Evolutionary conservation across 192 early-diverging fungal species (phyloP), one percentile per base, ranked within the genome.

Genomic region (Coemansia asiatica): DNA sequence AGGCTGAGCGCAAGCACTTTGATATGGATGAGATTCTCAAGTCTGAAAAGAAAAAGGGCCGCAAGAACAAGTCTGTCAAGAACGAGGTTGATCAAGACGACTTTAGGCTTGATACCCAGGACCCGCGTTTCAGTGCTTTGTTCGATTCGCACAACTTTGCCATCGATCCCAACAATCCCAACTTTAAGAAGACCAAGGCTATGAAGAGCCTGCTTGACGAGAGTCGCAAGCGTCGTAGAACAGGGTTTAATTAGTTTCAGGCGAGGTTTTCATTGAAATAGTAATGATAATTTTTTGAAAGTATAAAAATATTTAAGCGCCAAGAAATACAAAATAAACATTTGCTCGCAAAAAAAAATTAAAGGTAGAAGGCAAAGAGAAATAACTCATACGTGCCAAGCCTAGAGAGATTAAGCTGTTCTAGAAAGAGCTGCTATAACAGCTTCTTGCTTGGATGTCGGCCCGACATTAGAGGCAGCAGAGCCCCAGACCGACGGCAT

Each of bases 131-230:
- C 70, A 72, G 85, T 19, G 88, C 90, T 0, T 36, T 95, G 71
- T 83, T 88, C 33, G 89, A 93, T 4, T 89, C 87, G 10, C 89
- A 94, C 74, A 88, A 91, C 59, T 96, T 96, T 78, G 94, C 94
- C 26, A 92, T 98, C 50, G 96, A 98, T 71, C 94, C 95, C 18
- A 95, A 93, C 38, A 96, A 94, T 79, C 92, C 96, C 58, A 87
- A 91, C 82, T 92, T 75, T 66, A 79, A 83, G 71, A 79, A 82
- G 75, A 84, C 73, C 58, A 74, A 82, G 68, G 68, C 76, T 22
- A 77, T 83, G 81, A 75, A 79, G 53, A 55, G 68, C 40, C 64
- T 78, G 40, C 64, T 73, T 16, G 26, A 31, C 29, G 72, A 75
- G 67, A 78, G 69, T 35, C 70, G 75, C 64, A 84, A 84, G 68